These are phyloP conservation scores for Hevea brasiliensis DNA, from an alignment of 345 rosid species.

Conservation along the genomic window DNA sequence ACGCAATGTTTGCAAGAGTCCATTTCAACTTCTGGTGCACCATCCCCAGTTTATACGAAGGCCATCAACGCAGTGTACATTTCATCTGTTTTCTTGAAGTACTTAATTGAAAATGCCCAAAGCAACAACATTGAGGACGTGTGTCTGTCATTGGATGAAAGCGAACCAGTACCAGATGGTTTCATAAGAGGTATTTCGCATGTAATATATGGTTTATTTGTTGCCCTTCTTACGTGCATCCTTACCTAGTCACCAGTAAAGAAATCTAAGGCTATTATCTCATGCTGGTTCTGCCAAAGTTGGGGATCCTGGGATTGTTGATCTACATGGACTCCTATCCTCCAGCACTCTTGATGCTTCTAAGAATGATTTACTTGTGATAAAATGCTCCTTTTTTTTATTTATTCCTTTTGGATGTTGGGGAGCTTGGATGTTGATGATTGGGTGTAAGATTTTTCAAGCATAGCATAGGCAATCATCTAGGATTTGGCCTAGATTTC, in stretches of 20 bases:
- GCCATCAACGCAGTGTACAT: constrained; percentile 75
- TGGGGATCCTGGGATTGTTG: not conserved
- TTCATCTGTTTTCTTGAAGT: constrained; percentile 78
- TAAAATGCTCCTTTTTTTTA: not conserved
- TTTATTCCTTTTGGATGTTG: not conserved
- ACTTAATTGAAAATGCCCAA: constrained; percentile 63
- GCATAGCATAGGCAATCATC: not conserved
- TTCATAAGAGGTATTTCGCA: constrained; percentile 51
- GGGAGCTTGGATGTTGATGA: not conserved
- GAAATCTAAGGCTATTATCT: not conserved
- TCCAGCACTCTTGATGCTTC: not conserved
- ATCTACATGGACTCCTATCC: not conserved
- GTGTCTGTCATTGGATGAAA: constrained; percentile 62
- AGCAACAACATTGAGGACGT: constrained; percentile 52
- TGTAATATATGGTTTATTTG: not conserved
- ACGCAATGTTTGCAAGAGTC: constrained; percentile 79
- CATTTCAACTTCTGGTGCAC: constrained; percentile 45
- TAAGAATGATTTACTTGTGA: not conserved
- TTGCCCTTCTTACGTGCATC: not conserved
- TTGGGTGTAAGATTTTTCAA: not conserved
- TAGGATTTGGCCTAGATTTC: not conserved
- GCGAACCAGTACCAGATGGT: constrained; percentile 56
- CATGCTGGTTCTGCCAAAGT: not conserved
- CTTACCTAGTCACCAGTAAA: not conserved
- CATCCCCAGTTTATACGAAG: constrained; percentile 47